Evolutionary conservation across 768 basidiomycete species (phyloP).

Genomic region (Austroboletus eburneus): DNA sequence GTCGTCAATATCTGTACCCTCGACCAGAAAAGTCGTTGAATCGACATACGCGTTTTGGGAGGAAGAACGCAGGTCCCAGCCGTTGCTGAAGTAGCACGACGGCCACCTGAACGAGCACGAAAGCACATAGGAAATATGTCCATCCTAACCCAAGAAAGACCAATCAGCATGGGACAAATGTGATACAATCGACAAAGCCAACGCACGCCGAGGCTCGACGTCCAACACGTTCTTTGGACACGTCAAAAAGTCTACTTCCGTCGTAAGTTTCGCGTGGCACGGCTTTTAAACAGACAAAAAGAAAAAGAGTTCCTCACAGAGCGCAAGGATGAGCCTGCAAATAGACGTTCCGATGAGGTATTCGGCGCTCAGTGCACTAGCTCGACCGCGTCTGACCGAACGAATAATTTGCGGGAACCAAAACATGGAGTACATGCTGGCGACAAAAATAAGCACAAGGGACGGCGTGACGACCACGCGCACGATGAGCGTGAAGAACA

Average conservation of each 20-base stretch:
- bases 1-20: too few relatives aligned
- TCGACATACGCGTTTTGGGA: constrained; percentile 57
- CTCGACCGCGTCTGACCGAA: constrained; percentile 64
- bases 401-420: constrained; percentile 87
- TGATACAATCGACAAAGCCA: not conserved
- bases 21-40: not conserved
- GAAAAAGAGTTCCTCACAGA: constrained; percentile 54
- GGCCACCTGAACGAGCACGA: constrained; percentile 59
- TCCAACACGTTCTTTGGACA: constrained; percentile 88
- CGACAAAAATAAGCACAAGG: constrained; percentile 62
- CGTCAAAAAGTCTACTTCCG: constrained; percentile 65
- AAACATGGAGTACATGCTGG: constrained; percentile 67
- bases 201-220: constrained; percentile 66
- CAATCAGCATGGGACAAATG: not conserved
- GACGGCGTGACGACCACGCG: constrained; percentile 68
- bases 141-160: constrained; percentile 43
- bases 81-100: constrained; percentile 69
- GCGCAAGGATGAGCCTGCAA: constrained; percentile 62
- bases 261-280: constrained; percentile 4
- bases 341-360: constrained; percentile 77
- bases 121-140: constrained; percentile 55
- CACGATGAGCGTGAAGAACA: constrained; percentile 69
- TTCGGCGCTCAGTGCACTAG: constrained; percentile 60
- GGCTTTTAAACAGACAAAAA: too few relatives aligned
- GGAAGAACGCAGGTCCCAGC: constrained; percentile 81